Conservation (phyloP, 1,284 basidiomycete genomes). For the Naganishia liquefaciens region DNA sequence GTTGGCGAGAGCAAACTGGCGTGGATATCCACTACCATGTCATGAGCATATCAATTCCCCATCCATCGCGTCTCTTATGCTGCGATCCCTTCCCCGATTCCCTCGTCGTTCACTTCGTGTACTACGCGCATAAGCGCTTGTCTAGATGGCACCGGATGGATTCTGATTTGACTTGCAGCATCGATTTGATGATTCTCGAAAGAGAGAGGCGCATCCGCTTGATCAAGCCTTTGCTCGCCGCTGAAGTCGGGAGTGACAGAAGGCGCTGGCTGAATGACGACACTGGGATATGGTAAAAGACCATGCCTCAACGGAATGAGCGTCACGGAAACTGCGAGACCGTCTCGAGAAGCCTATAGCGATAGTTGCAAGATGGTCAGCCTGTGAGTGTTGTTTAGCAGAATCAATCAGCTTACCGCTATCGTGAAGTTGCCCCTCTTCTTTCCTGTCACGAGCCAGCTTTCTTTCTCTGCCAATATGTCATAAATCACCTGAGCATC, state of each 20-base stretch:
- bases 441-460: slow-evolving; percentile 31
- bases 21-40: no score
- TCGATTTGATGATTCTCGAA: slow-evolving; percentile 24
- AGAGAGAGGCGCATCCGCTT: slow-evolving; percentile 8
- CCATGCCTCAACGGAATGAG: slow-evolving; percentile 33
- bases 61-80: neutral
- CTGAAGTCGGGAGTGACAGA: neutral
- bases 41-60: no score
- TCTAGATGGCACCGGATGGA: slow-evolving; percentile 8
- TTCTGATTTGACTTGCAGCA: slow-evolving; percentile 18
- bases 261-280: slow-evolving; percentile 27
- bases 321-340: slow-evolving; percentile 9
- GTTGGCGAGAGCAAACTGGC: no score
- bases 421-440: slow-evolving; percentile 29
- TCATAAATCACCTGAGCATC: slow-evolving; percentile 30
- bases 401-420: slow-evolving; percentile 17
- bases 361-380: neutral
- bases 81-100: neutral
- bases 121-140: slow-evolving; percentile 20
- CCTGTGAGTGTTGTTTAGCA: neutral
- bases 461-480: slow-evolving; percentile 26
- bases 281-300: slow-evolving; percentile 28
- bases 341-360: neutral
- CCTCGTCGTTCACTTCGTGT: neutral
- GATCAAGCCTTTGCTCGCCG: neutral